These are phyloP conservation scores for Tricholoma furcatifolium DNA, from an alignment of 768 basidiomycete species.

Conservation along the genomic window DNA sequence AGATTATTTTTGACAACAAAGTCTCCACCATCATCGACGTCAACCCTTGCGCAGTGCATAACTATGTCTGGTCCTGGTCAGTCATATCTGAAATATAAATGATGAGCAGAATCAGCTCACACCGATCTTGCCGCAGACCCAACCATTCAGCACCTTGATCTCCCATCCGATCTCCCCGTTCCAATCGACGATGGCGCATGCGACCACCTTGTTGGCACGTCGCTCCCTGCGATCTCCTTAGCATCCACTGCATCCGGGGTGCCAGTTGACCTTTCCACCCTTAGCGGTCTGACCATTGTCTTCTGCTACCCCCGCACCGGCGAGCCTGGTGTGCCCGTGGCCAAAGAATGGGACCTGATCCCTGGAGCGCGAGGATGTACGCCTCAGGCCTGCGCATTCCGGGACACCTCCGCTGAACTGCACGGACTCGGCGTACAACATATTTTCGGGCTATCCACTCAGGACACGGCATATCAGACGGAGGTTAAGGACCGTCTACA, in stretches of 20 bases:
- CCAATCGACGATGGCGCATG: slow-evolving; percentile 22
- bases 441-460: slow-evolving; percentile 22
- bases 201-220: slow-evolving; percentile 15
- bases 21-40: not conserved
- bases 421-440: slow-evolving; percentile 16
- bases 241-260: slow-evolving; percentile 15
- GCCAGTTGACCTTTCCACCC: slow-evolving; percentile 16
- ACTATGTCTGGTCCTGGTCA: not conserved
- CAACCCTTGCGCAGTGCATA: not conserved
- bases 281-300: slow-evolving; percentile 18
- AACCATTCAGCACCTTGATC: not conserved
- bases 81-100: not conserved
- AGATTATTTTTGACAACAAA: no score
- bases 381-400: slow-evolving; percentile 22
- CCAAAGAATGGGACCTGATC: slow-evolving; percentile 20
- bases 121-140: not conserved
- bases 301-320: slow-evolving; percentile 23
- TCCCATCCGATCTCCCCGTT: slow-evolving; percentile 18
- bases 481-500: slow-evolving; percentile 22
- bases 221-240: slow-evolving; percentile 15
- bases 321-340: slow-evolving; percentile 15
- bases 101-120: not conserved
- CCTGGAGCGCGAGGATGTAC: slow-evolving; percentile 24
- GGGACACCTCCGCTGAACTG: slow-evolving; percentile 19
- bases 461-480: slow-evolving; percentile 19